Evolutionary conservation across 441 rosid species (phyloP).

Genomic region (Flueggea neowawraea): DNA sequence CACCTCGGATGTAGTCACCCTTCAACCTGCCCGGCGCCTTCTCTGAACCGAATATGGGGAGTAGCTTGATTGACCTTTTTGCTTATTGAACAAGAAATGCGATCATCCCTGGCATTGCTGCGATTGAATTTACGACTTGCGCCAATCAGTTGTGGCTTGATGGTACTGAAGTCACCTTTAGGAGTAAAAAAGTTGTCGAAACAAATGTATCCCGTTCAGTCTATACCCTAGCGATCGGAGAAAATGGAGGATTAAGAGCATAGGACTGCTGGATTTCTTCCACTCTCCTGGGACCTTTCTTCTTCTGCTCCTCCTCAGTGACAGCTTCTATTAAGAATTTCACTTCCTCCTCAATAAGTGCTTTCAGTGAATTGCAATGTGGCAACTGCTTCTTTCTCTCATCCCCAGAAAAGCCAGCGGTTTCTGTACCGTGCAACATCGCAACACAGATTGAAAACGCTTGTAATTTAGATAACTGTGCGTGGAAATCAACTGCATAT

Average conservation of each 20-base stretch:
- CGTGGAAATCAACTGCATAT: conserved; percentile 85
- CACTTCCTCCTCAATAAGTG: conserved; percentile 68
- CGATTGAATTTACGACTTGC: no score
- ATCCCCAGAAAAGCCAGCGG: conserved; percentile 24
- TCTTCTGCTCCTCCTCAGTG: conserved; percentile 44
- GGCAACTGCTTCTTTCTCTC: conserved; percentile 30
- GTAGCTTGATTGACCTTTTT: no score
- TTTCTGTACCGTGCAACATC: conserved; percentile 52
- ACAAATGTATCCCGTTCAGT: neutral
- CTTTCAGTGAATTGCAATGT: conserved; percentile 56
- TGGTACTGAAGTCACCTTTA: conserved; percentile 10
- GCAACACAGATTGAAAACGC: conserved; percentile 92
- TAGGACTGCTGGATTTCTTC: conserved; percentile 54
- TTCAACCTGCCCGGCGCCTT: no score
- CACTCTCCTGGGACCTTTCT: conserved; percentile 30
- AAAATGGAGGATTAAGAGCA: conserved; percentile 79
- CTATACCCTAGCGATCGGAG: conserved; percentile 84
- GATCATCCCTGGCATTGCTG: no score
- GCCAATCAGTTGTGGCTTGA: no score
- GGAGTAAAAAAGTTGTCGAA: conserved; percentile 4
- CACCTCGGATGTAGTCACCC: no score
- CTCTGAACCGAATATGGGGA: no score
- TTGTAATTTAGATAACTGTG: conserved; percentile 77
- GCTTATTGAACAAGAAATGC: no score
- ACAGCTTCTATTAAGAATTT: conserved; percentile 62